A percentile compares a stretch with the other conserved stretches of the same genome.
phyloP scores from a whole-genome alignment of 768 basidiomycete genomes.

The Termitomyces bulborhizus region DNA sequence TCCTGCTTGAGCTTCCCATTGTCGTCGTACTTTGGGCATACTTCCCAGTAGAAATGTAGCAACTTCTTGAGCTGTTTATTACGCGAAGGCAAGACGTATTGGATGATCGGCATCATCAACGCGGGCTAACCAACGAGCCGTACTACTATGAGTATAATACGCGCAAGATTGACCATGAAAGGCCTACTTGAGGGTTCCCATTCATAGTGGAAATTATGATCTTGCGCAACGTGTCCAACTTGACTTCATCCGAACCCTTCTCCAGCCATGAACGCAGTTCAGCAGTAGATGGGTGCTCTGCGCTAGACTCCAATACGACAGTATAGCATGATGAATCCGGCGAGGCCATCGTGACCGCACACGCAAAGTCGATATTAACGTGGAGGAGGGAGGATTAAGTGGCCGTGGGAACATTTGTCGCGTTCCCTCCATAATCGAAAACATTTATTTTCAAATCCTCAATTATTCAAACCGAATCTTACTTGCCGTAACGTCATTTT shows the following conservation, averaged over 20 bases:
- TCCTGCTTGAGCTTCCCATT: constrained; percentile 97
- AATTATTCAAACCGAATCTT: too few species aligned
- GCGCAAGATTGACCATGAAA: not conserved
- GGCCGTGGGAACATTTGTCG: constrained; percentile 13
- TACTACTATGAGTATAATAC: not conserved
- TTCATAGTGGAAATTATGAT: constrained; percentile 93
- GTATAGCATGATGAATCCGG: constrained; percentile 73
- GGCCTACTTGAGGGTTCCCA: constrained; percentile 82
- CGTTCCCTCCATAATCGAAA: not conserved
- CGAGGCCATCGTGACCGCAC: constrained; percentile 23
- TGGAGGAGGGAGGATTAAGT: constrained; percentile 6
- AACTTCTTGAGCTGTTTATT: constrained; percentile 98
- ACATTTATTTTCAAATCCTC: not conserved
- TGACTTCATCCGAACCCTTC: constrained; percentile 96
- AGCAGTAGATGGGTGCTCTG: constrained; percentile 71
- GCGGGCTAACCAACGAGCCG: constrained; percentile 49
- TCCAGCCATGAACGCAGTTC: constrained; percentile 82
- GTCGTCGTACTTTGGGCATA: constrained; percentile 97
- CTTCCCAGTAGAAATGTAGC: constrained; percentile 94
- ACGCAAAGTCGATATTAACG: constrained; percentile 10
- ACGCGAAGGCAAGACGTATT: constrained; percentile 92
- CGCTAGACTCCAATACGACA: constrained; percentile 64
- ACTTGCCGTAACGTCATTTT: too few species aligned
- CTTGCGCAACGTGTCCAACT: constrained; percentile 91
- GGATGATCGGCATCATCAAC: constrained; percentile 96